Evolutionary conservation across 345 rosid genomes (phyloP).

Genomic region (Acer saccharum): DNA sequence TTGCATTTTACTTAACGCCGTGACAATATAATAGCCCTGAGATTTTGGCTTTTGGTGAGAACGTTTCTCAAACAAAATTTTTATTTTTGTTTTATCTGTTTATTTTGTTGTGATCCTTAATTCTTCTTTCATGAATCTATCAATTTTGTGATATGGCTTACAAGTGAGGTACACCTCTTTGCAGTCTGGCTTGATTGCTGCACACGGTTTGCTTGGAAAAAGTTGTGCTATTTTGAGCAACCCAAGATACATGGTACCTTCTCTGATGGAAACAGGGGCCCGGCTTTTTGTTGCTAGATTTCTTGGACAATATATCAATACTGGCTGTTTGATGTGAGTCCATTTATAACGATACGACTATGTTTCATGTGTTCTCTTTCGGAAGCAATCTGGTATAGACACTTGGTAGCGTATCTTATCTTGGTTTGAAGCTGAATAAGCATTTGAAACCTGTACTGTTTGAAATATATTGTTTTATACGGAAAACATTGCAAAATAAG

Average conservation of each 20-base stretch:
- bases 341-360: too few species aligned
- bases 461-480: neutral
- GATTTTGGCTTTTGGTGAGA: neutral
- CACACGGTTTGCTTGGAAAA: conserved; percentile 65
- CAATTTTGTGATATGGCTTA: neutral
- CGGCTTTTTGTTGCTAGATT: conserved; percentile 76
- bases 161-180: conserved; percentile 7
- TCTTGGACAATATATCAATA: conserved; percentile 62
- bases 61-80: neutral
- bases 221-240: conserved; percentile 45
- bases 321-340: conserved; percentile 76
- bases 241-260: conserved; percentile 81
- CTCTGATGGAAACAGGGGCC: conserved; percentile 71
- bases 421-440: neutral
- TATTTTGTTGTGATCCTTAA: neutral
- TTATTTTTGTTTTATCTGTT: neutral
- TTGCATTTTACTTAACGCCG: neutral
- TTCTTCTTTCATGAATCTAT: neutral
- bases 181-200: conserved; percentile 81
- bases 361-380: neutral
- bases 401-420: neutral
- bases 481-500: neutral
- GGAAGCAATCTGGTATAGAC: neutral
- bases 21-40: neutral
- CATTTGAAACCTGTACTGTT: neutral